Evolutionary conservation across 2,329 filamentous ascomycete species (phyloP), one percentile per base, ranked within the genome.

Genomic region (Aspergillus ibericus): DNA sequence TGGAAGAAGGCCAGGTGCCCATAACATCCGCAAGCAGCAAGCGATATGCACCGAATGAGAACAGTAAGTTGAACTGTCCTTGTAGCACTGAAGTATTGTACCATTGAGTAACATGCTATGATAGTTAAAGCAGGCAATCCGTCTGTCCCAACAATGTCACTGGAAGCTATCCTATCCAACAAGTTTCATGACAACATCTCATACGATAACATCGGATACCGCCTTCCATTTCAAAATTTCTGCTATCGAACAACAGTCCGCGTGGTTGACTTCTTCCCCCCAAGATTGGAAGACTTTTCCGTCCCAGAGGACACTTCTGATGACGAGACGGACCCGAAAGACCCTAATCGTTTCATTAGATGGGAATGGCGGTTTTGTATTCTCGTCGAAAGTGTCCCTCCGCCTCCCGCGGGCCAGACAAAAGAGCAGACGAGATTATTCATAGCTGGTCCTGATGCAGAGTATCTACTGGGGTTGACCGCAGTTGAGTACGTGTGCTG

Each of bases 281-380:
- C 81, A 2, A 80, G 81, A 1, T 77, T 97, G 1, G 83, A 87
- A 62, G 85, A 93, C 58, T 97, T 97, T 71, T 80, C 89, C 3
- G 67, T 80, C 42, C 74, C 72, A 29, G 79, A 79, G 55, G 78
- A 77, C 2, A 75, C 72, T 69, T 65, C 48, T 61, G 68, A 10
- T 62, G 74, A 48, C 71, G 72, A 7, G 68, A 68, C 18, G 38
- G 68, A 72, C 5, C 72, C 72, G 15, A 66, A 69, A 18, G 68
- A 72, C 5, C 53, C 63, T n/a, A 56, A 60, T 10, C 59, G 56
- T 9, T 56, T 62, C 27, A 65, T 49, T 27, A 68, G 72, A 7
- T 96, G 91, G 90, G 87, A 95, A 72, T 97, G 93, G 93, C 83
- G 85, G 13, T 97, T 97, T 74, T 85, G 84, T 20, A 81, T 98